phyloP scores from a whole-genome alignment of 2,329 filamentous ascomycete species.

The Nigrospora sphaerica region DNA sequence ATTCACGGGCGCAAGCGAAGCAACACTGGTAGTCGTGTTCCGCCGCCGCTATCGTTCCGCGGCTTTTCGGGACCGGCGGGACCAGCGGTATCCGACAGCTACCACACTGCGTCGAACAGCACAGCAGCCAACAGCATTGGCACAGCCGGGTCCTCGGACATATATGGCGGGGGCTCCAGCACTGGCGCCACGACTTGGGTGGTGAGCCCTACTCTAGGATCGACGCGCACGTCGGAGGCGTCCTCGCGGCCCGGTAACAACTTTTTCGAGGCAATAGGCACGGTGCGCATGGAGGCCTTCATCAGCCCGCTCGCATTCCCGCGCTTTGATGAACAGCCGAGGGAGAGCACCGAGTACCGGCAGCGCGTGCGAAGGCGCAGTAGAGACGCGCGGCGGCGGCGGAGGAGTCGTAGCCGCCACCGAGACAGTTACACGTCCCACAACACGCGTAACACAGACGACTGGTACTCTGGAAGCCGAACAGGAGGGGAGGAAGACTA shows the following conservation, averaged over 20 bases:
- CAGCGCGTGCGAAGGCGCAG: constrained; percentile 42
- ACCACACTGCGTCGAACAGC: constrained; percentile 46
- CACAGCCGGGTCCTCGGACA: constrained; percentile 55
- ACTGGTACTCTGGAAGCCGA: constrained; percentile 38
- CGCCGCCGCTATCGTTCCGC: constrained; percentile 66
- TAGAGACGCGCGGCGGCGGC: constrained; percentile 45
- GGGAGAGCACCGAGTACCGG: constrained; percentile 43
- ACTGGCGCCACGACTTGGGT: constrained; percentile 33
- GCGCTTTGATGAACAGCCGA: constrained; percentile 36
- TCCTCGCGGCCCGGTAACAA: constrained; percentile 43
- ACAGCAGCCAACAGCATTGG: constrained; percentile 49
- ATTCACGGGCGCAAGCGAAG: constrained; percentile 78
- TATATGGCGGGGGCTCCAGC: constrained; percentile 41
- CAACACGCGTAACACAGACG: constrained; percentile 37
- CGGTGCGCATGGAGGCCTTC: constrained; percentile 95
- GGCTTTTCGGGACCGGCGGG: constrained; percentile 61
- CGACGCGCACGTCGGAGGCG: constrained; percentile 40
- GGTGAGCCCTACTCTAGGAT: constrained; percentile 28
- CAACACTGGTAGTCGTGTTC: constrained; percentile 73
- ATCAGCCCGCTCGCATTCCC: constrained; percentile 58
- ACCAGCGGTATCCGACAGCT: constrained; percentile 27
- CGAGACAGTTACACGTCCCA: constrained; percentile 44
- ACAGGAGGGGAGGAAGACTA: constrained; percentile 48
- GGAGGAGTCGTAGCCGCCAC: constrained; percentile 36
- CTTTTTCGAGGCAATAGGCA: constrained; percentile 85